Evolutionary conservation across 768 basidiomycete species (phyloP), one percentile per base, ranked within the genome.

Genomic region (Lentinula aciculospora): DNA sequence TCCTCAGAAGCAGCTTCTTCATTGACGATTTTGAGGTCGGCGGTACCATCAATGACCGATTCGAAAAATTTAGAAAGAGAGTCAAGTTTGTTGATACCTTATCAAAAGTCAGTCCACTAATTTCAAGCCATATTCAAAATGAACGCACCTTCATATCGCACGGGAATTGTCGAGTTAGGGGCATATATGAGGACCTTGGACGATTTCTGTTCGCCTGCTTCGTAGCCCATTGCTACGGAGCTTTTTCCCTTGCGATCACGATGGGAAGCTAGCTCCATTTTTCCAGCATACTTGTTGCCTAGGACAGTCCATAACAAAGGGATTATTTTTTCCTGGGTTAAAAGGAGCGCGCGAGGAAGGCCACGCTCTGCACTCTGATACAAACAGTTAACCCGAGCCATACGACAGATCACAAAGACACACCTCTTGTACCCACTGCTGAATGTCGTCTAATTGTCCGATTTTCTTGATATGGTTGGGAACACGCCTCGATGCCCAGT

Each of bases 231-330:
- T 25, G 76, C 71, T 0, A 76, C 73, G 7, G 82, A 81, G 40
- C 82, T 78, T 56, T 74, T 76, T 21, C 85, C 88, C 48, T 86
- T 78, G 25, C 82, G 79, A 71, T 91, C 89, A 34, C 81, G 81
- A 64, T 86, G 81, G 28, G 79, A 76, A 1, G 77, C 86, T 61
- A 92, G 83, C 27, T 74, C 76, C 9, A 93, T 74, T 61, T 82
- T 72, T 44, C 81, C 82, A 57, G 76, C 66, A 72, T 85, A 92
- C 62, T 84, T 88, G 66, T 90, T 89, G 23, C 80, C 82, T 27
- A 94, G 79, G 21, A 88, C 84, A 63, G 86, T 82, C 92, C 91
- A 94, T 39, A 93, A 74, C 10, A 93, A 71, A 1, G 92, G 92
- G 45, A 83, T 82, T 64, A 82, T 84, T 63, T 85, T 87, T 59